These are phyloP conservation scores for Inosperma sp. DNA, from an alignment of 768 basidiomycete species.

Conservation along the genomic window DNA sequence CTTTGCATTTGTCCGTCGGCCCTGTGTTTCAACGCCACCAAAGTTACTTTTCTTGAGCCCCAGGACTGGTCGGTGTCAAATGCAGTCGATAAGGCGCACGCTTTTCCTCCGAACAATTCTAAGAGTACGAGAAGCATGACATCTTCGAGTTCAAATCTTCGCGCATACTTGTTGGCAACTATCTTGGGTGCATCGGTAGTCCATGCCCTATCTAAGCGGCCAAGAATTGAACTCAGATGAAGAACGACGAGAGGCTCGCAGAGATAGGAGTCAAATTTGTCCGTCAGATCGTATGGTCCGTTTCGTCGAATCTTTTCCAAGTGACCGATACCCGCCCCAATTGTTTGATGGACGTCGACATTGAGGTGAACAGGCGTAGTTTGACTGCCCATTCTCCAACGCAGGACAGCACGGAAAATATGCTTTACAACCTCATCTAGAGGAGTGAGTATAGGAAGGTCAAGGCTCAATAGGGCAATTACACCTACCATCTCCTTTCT, in stretches of 20 bases:
- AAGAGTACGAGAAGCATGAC: not conserved
- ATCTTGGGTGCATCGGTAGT: not conserved
- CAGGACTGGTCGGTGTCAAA: conserved; percentile 12
- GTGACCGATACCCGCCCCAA: conserved; percentile 14
- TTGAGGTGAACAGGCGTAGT: conserved; percentile 11
- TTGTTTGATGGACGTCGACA: conserved; percentile 11
- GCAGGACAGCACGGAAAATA: conserved; percentile 13
- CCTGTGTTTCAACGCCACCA: conserved; percentile 8
- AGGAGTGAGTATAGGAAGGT: conserved; percentile 1
- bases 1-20: conserved; percentile 10
- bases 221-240: conserved; percentile 14
- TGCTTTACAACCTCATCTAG: conserved; percentile 3
- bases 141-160: not conserved
- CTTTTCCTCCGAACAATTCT: conserved; percentile 12
- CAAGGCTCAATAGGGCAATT: conserved; percentile 6
- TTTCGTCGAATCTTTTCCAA: conserved; percentile 5
- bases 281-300: not conserved
- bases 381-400: conserved; percentile 17
- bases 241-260: conserved; percentile 15
- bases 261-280: conserved; percentile 15
- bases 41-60: conserved; percentile 8
- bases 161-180: not conserved
- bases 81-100: conserved; percentile 4
- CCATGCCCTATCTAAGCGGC: not conserved
- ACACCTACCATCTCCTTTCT: conserved; percentile 2